A percentile compares a stretch with the other conserved stretches of the same genome.
phyloP scores from a whole-genome alignment of 176 grass and related monocot genomes.

The Sorghum bicolor region Sorghum_bicolor_NCBIv3 NC_012870.2:69122501-69123000 shows the following conservation, averaged over 20 bases:
- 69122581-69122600: not conserved
- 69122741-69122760: conserved; percentile 51
- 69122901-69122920: not conserved
- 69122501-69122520: conserved; percentile 24
- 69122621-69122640: not conserved
- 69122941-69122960: conserved; percentile 1
- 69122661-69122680: not conserved
- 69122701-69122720: conserved; percentile 55
- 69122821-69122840: conserved; percentile 9
- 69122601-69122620: not conserved
- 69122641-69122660: not conserved
- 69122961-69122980: conserved; percentile 15
- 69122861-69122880: not conserved
- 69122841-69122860: not conserved
- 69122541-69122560: not conserved
- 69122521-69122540: conserved; percentile 26
- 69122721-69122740: conserved; percentile 79
- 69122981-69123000: conserved; percentile 14
- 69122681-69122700: not conserved
- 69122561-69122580: not conserved
- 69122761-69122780: conserved; percentile 63
- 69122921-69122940: not conserved
- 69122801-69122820: conserved; percentile 39
- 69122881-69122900: not conserved
- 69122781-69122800: conserved; percentile 45